phyloP scores from a whole-genome alignment of 129 eudicot species.

The Helichrysum umbraculigerum region DNA sequence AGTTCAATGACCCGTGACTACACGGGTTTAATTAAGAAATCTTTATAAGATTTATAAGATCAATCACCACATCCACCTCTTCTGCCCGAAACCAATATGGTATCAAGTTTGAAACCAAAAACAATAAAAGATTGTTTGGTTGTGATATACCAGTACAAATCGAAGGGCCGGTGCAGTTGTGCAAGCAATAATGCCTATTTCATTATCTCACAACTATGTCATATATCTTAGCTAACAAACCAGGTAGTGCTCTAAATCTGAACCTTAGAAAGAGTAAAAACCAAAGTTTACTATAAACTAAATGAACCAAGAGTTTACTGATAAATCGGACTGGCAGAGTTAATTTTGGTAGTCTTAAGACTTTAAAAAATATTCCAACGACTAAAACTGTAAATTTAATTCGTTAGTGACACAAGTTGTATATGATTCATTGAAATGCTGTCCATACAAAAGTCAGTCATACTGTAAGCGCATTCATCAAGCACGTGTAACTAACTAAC shows the following conservation, averaged over 20 bases:
- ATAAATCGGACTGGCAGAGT: too few species aligned
- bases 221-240: constrained; percentile 13
- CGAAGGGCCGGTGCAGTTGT: not conserved
- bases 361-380: too few species aligned
- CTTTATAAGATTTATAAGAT: too few species aligned
- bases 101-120: not conserved
- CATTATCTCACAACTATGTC: not conserved
- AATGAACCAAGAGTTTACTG: constrained; percentile 5
- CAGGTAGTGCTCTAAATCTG: not conserved
- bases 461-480: not conserved
- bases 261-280: not conserved
- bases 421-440: too few species aligned
- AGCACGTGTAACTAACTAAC: not conserved
- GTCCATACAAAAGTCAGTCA: too few species aligned
- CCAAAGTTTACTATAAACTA: not conserved
- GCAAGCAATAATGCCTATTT: not conserved
- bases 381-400: too few species aligned
- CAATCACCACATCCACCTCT: constrained; percentile 95
- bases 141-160: not conserved
- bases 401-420: too few species aligned
- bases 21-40: too few species aligned
- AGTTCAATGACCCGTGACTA: too few species aligned
- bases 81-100: constrained; percentile 64
- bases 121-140: constrained; percentile 1
- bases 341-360: not conserved